Base-by-base conservation (phyloP, 2,329 filamentous ascomycete genomes). In the Aspergillus aculeatus region DNA sequence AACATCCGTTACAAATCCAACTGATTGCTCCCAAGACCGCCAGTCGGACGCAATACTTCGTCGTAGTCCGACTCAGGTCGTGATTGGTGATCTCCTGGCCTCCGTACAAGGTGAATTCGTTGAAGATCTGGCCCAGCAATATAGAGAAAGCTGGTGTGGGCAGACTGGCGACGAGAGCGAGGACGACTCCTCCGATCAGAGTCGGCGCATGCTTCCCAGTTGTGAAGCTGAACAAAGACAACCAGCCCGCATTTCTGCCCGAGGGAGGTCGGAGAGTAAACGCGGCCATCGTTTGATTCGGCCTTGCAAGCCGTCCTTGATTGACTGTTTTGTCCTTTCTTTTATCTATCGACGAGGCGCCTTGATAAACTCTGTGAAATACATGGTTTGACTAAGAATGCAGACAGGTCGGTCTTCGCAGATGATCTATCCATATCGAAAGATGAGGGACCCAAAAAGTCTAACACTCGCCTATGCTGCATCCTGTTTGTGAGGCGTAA, bases 81-180 rank as follows among this genome's bases (percentile, higher is more conserved):
- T 77, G 63, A 0, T 79, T 78, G 0, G 77, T 75, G 3, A 85
- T 76, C 1, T 73, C 71, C 2, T 85, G 86, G 16, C 81, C 77
- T 0, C 87, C 90, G 68, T 87, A 91, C 6, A 81, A 75, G 0
- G 89, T 83, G 60, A 96, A 88, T 4, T 85, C 77, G 31, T 89
- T 83, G 69, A 96, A 96, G 7, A 96, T 81, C 53, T 83, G 83
- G 12, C 93, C 93, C 1, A 93, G 84, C 1, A 96, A 73, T 29
- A 92, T 79, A 3, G 91, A 85, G 26, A 90, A 82, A 1, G 82
- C 77, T 0, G 91, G 89, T 56, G 86, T 84, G 12, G 88, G 78
- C 0, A 84, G 81, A 1, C 89, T 90, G 9, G 86, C 82, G 2
- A 84, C 66, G 4, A 86, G 71, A 0, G 90, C 84, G 1, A 85